A percentile compares a stretch with the other conserved stretches of the same genome.
Evolutionary conservation across 495 filamentous ascomycete genomes (phyloP).

Genomic region (Podospora pseudopauciseta): DNA sequence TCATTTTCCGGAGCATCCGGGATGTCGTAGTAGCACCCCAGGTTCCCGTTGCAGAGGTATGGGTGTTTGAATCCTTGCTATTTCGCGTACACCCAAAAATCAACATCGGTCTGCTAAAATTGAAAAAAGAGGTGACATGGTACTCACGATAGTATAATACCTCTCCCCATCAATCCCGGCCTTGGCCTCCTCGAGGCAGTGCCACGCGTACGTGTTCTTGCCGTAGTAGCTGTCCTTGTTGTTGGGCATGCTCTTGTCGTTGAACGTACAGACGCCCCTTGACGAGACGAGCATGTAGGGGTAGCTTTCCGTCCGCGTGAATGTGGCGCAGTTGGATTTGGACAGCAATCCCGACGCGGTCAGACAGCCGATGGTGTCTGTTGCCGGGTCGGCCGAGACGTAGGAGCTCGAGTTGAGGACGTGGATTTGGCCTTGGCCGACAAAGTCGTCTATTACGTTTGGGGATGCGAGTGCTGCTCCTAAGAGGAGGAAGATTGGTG

Average conservation of each 20-base stretch:
- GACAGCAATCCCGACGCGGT: slow-evolving; percentile 27
- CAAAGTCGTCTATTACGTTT: slow-evolving; percentile 18
- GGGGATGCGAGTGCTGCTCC: background rate
- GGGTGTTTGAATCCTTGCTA: slow-evolving; percentile 30
- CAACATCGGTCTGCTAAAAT: slow-evolving; percentile 7
- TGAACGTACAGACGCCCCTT: slow-evolving; percentile 33
- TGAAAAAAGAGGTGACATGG: background rate
- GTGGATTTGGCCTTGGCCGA: slow-evolving; percentile 30
- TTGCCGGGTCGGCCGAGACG: slow-evolving; percentile 9
- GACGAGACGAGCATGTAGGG: slow-evolving; percentile 31
- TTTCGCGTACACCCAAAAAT: too few species aligned
- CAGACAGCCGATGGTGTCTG: slow-evolving; percentile 34
- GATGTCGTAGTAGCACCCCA: slow-evolving; percentile 35
- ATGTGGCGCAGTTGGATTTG: slow-evolving; percentile 31
- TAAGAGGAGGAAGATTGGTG: background rate
- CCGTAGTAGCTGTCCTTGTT: slow-evolving; percentile 39
- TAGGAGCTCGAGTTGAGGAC: slow-evolving; percentile 29
- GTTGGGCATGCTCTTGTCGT: slow-evolving; percentile 26
- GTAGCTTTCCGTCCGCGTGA: slow-evolving; percentile 19
- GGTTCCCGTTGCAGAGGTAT: slow-evolving; percentile 35
- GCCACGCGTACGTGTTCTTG: slow-evolving; percentile 24
- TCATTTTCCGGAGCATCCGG: slow-evolving; percentile 14
- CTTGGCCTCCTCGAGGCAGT: slow-evolving; percentile 17
- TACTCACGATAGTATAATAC: slow-evolving; percentile 34
- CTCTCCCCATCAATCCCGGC: slow-evolving; percentile 8